Conservation (phyloP, 257 asterid species). For the Solanum bulbocastanum region DNA sequence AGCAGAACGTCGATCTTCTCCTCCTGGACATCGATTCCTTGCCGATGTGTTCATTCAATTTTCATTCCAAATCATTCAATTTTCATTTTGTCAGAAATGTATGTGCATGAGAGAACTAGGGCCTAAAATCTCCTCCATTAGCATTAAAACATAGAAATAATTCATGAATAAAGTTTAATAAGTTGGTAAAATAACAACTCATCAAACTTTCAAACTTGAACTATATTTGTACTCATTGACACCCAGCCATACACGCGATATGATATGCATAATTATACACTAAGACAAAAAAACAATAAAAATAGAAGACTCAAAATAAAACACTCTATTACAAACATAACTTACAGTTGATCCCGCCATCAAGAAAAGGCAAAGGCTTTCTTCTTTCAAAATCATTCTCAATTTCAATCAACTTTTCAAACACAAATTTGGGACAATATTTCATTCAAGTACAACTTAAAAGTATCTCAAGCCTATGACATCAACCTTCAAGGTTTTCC, state of each 20-base stretch:
- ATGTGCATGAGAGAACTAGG: not conserved
- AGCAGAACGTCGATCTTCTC: not conserved
- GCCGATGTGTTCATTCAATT: not conserved
- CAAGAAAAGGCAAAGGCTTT: not conserved
- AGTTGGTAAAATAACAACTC: not conserved
- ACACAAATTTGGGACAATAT: not conserved
- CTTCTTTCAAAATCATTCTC: not conserved
- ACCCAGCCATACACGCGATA: not conserved
- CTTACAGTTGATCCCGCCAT: not conserved
- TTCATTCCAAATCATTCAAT: not conserved
- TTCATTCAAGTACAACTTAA: not conserved
- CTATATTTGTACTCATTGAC: not conserved
- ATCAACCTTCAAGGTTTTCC: not conserved
- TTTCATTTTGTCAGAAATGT: not conserved
- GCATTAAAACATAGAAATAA: too few species aligned
- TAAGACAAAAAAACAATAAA: not conserved
- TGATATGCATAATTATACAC: not conserved
- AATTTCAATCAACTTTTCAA: not conserved
- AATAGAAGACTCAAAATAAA: not conserved
- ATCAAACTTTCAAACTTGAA: not conserved
- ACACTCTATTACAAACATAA: not conserved
- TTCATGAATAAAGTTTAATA: too few species aligned
- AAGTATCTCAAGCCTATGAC: not conserved
- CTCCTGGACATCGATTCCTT: not conserved
- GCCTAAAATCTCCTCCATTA: not conserved